A percentile compares a stretch with the other conserved stretches of the same genome.
These are phyloP conservation scores for Blastocystis hominis DNA, from an alignment of 352 stramenopile genomes.

Conservation along the genomic window DNA sequence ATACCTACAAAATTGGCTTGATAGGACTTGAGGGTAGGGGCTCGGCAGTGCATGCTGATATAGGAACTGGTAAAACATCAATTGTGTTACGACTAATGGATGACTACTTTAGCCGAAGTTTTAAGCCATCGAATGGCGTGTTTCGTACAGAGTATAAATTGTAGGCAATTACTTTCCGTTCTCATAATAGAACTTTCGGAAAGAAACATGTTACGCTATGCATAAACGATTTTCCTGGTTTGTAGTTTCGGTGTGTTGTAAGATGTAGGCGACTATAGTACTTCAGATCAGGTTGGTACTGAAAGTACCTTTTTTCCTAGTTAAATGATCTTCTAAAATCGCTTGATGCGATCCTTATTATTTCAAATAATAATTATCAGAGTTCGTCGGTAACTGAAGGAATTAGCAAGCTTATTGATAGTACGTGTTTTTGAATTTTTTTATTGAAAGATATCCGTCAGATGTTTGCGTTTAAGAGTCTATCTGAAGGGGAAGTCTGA, in stretches of 20 bases:
- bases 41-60: background rate
- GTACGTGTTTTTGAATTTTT: too few species aligned
- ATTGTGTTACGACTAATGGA: background rate
- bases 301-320: background rate
- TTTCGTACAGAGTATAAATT: background rate
- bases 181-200: background rate
- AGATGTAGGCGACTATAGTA: background rate
- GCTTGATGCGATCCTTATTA: background rate
- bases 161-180: background rate
- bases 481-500: background rate
- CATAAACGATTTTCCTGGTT: constrained; percentile 2
- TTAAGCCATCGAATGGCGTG: background rate
- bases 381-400: background rate
- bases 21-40: background rate
- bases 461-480: background rate
- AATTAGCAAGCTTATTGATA: too few species aligned
- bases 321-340: background rate
- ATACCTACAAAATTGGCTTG: too few species aligned
- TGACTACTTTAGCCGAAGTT: constrained; percentile 6
- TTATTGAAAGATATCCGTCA: background rate
- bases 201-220: background rate
- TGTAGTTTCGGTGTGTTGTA: background rate
- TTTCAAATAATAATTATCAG: background rate
- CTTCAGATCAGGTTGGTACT: background rate
- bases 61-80: constrained; percentile 21